These are phyloP conservation scores for Lolium perenne DNA, from an alignment of 176 grass and related monocot genomes.

Conservation along the genomic window DNA sequence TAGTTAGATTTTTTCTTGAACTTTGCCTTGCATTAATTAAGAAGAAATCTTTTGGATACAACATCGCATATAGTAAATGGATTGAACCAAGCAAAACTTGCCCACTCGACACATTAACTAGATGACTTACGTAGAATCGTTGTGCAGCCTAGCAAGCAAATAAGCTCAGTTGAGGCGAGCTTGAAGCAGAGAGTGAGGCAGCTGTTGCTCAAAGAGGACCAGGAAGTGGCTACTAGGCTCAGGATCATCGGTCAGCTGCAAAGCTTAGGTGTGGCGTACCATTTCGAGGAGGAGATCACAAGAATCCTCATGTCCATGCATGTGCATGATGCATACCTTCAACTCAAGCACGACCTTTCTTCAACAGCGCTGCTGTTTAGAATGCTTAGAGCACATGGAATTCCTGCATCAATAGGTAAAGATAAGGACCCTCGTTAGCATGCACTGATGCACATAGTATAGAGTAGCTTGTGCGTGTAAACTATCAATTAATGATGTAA, in stretches of 20 bases:
- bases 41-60: no score
- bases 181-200: slow-evolving; percentile 42
- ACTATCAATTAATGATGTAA: background rate
- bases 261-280: slow-evolving; percentile 52
- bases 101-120: no score
- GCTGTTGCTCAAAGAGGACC: slow-evolving; percentile 11
- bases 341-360: slow-evolving; percentile 25
- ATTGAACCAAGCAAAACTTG: no score
- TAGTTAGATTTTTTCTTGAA: no score
- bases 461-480: no score
- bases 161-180: background rate
- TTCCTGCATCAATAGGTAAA: slow-evolving; percentile 46
- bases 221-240: background rate
- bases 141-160: background rate
- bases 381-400: slow-evolving; percentile 46
- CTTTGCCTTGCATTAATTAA: no score
- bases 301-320: slow-evolving; percentile 18
- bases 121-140: no score
- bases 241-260: slow-evolving; percentile 46
- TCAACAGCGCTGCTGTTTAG: slow-evolving; percentile 46
- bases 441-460: background rate
- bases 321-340: background rate
- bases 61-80: no score
- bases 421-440: background rate
- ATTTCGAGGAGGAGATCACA: slow-evolving; percentile 55